Evolutionary conservation across 78 protist species (phyloP).

Genomic region (Acrasis kona): DNA sequence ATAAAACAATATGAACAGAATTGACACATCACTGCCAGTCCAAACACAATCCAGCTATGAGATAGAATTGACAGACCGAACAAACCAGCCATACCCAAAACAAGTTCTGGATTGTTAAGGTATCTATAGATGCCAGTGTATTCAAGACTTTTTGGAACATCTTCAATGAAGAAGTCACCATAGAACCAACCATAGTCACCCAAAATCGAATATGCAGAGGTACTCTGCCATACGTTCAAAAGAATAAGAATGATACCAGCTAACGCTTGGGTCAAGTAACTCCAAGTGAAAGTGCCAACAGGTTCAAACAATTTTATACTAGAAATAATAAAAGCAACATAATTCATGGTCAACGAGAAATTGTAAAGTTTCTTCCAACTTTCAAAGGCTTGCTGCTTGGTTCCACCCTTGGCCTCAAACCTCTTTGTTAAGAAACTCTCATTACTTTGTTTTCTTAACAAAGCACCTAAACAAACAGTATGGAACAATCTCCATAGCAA

Average conservation of each 20-base stretch:
- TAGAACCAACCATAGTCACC: conserved; percentile 45
- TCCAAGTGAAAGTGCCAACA: background rate
- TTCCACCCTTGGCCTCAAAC: background rate
- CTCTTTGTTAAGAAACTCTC: background rate
- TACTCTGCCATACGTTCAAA: conserved; percentile 8
- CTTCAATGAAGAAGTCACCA: conserved; percentile 35
- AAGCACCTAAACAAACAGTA: conserved; percentile 1
- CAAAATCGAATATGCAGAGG: background rate
- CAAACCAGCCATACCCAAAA: conserved; percentile 27
- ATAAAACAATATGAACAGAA: background rate
- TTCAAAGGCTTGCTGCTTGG: conserved; percentile 10
- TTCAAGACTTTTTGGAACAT: background rate
- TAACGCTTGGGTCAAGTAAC: background rate
- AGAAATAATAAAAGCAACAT: background rate
- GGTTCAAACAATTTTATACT: background rate
- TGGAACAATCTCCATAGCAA: conserved; percentile 21
- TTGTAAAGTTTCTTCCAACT: conserved; percentile 33
- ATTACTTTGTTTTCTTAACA: background rate
- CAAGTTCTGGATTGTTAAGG: conserved; percentile 39
- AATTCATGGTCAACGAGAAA: conserved; percentile 19
- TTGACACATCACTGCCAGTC: background rate
- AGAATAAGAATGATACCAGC: conserved; percentile 9
- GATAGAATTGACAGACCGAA: conserved; percentile 26
- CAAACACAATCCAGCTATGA: background rate
- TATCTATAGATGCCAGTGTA: conserved; percentile 40